Evolutionary conservation across 2,329 filamentous ascomycete genomes (phyloP).

Genomic region (Trichoderma gracile): DNA sequence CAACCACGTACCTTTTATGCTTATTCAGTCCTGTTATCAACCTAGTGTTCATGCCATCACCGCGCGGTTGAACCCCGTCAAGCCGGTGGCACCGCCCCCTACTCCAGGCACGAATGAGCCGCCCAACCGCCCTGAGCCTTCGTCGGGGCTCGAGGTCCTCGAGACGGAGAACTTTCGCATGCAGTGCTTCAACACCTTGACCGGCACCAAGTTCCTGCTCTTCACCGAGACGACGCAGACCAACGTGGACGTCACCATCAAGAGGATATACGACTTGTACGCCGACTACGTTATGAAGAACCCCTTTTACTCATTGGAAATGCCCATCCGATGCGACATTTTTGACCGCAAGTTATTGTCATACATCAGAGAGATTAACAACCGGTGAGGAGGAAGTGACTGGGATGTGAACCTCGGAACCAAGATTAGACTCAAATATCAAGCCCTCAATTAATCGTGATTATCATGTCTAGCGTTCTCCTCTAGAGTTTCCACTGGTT

Average conservation of each 20-base stretch:
- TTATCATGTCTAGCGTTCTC: slow-evolving; percentile 21
- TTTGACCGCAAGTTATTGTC: slow-evolving; percentile 85
- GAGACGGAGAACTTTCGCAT: slow-evolving; percentile 93
- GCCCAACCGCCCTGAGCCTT: slow-evolving; percentile 58
- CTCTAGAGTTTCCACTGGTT: slow-evolving; percentile 8
- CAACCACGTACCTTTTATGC: slow-evolving; percentile 19
- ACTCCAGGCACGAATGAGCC: slow-evolving; percentile 42
- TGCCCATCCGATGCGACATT: slow-evolving; percentile 92
- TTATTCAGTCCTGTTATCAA: neutral
- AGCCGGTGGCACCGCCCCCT: slow-evolving; percentile 38
- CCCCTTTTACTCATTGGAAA: slow-evolving; percentile 96
- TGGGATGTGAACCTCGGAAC: neutral
- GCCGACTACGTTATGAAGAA: slow-evolving; percentile 99
- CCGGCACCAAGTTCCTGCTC: slow-evolving; percentile 91
- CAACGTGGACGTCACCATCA: slow-evolving; percentile 81
- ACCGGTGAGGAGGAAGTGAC: slow-evolving; percentile 42
- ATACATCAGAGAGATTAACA: slow-evolving; percentile 75
- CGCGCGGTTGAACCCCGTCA: slow-evolving; percentile 60
- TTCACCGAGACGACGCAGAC: slow-evolving; percentile 89
- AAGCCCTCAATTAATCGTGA: slow-evolving; percentile 19
- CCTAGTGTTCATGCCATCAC: slow-evolving; percentile 65
- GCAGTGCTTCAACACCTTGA: slow-evolving; percentile 93
- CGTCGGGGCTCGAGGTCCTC: slow-evolving; percentile 84
- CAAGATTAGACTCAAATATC: slow-evolving; percentile 8
- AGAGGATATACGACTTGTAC: slow-evolving; percentile 90